Evolutionary conservation across 371 early-diverging fungal genomes (phyloP), one percentile per base, ranked within the genome.

Genomic region (Mucor mucedo): DNA sequence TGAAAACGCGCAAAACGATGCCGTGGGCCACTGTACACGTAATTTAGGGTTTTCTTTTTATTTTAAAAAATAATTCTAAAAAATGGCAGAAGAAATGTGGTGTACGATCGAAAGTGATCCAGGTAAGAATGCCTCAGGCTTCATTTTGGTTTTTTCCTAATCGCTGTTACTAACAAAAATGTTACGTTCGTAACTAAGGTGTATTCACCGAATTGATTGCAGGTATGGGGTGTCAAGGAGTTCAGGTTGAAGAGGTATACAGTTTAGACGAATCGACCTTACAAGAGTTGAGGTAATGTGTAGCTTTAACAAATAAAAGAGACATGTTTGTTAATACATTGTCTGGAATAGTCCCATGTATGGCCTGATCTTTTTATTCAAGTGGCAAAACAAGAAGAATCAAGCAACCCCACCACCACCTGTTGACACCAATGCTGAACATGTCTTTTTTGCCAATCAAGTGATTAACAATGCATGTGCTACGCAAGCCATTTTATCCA

Each of bases 281-380:
- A 60, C 78, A 79, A 39, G 80, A 85, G 32, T 65, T 93, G 49
- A 85, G 83, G 92, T 64, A 64, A 28, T 28, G 7, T 44, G 13
- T 33, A 40, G 2, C 7, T 13, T n/a, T 9, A 9, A n/a, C n/a
- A 54, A 32, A 27, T 32, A 41, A 41, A 21, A 7, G 10, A 50
- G 11, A 10, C 21, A 21, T 21, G 21, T 21, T 21, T 21, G 5
- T 4, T 3, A 30, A 3, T 9, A 50, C 0, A 5, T 7, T 4
- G 30, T 30, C 9, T 13, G 14, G n/a, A 27, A 13, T 71, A 92
- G 92, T 50, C 87, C 85, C 13, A 80, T 95, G 2, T 90, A 90
- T 76, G 97, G 97, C 7, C 75, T 96, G 35, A 89, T 97, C 58
- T 97, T 97, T 70, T 77, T 96, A 49, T 97, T 97, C 83, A 94